Base-by-base conservation (phyloP, 1,284 basidiomycete genomes). In the Leucoagaricus sp. region DNA sequence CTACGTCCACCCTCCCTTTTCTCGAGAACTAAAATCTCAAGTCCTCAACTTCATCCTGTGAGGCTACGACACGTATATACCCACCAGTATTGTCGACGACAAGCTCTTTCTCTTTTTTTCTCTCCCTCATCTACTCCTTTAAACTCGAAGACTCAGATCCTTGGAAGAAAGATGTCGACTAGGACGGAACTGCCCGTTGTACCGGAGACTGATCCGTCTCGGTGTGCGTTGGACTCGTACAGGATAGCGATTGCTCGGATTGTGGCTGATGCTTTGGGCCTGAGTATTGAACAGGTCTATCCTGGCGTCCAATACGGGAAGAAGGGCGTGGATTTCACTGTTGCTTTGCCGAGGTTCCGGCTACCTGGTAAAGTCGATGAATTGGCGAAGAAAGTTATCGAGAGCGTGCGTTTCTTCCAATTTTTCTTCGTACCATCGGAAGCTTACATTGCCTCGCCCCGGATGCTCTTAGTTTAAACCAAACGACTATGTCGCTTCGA, bases 301-400 rank as follows among this genome's bases (percentile, higher is more conserved):
- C 72, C 82, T 26, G 96, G 91, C 13, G 90, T 98, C 4, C 91
- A 96, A 71, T 90, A 89, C 63, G 92, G 92, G 48, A 95, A 94
- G 75, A 96, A 96, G 74, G 93, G 91, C 15, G 87, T 84, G 46
- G 96, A 99, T 75, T 94, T 97, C 65, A 93, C 91, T 0, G 84
- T 99, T 29, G 95, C 97, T 4, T 74, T 98, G 41, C 93, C 96
- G 25, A 84, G 96, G 57, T 98, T 96, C 76, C 83, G 92, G 63
- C 79, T 98, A 49, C 86, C 87, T 4, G 93, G 87, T 40, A 96
- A 96, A 67, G 82, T 90, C 1, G 87, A 92, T 56, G 88, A 91
- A 51, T 79, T 91, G 38, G 93, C 89, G 1, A 78, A 83, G 61
- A 86, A 88, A 71, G 87, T 98, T 34, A 76, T 87, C 13, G 83